Conservation (phyloP, 345 rosid species). For the Salix arbutifolia region DNA sequence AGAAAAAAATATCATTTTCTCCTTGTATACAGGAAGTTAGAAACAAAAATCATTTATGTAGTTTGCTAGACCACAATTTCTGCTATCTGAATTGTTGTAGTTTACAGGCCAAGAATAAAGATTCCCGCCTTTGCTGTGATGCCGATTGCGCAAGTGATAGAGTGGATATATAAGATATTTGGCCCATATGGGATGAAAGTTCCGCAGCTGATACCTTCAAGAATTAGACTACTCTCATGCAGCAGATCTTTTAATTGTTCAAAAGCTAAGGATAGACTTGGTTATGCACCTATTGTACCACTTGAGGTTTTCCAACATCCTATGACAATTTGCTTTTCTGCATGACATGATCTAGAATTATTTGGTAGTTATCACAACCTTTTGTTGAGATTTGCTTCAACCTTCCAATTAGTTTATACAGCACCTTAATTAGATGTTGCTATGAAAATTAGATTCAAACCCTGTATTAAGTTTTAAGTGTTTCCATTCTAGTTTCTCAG, state of each 20-base stretch:
- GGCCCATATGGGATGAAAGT: slow-evolving; percentile 86
- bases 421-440: not conserved
- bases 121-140: slow-evolving; percentile 67
- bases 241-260: slow-evolving; percentile 67
- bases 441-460: not conserved
- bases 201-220: slow-evolving; percentile 87
- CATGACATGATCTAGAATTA: not conserved
- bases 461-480: not conserved
- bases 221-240: slow-evolving; percentile 80
- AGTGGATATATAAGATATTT: slow-evolving; percentile 56
- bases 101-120: slow-evolving; percentile 85
- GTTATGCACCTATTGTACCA: slow-evolving; percentile 67
- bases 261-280: slow-evolving; percentile 80
- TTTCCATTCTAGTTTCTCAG: not conserved
- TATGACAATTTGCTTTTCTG: not conserved
- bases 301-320: slow-evolving; percentile 59
- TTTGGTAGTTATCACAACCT: slow-evolving; percentile 4
- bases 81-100: slow-evolving; percentile 1
- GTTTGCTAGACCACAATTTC: not conserved
- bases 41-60: too few species aligned
- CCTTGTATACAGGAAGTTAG: too few species aligned
- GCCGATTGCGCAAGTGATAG: slow-evolving; percentile 79
- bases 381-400: not conserved
- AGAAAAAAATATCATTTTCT: too few species aligned
- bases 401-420: not conserved